phyloP scores from a whole-genome alignment of 257 asterid species.

The Rehmannia glutinosa region DNA sequence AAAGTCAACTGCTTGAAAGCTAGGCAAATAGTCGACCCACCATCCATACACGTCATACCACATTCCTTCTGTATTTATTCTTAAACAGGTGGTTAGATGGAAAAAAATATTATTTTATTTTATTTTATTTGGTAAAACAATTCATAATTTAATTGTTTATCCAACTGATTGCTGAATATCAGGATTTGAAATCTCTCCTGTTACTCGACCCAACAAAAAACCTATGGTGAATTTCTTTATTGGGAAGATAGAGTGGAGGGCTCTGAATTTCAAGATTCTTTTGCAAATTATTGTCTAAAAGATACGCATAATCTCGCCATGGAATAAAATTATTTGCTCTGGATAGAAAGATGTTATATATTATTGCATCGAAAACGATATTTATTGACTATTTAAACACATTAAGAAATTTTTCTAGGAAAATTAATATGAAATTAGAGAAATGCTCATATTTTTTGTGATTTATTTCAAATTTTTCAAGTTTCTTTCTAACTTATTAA shows the following conservation, averaged over 20 bases:
- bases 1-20: constrained; percentile 25
- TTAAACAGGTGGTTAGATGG: no score
- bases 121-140: no score
- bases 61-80: background rate
- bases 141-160: background rate
- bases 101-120: no score
- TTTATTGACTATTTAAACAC: background rate
- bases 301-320: background rate
- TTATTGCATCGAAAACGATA: background rate
- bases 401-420: no score
- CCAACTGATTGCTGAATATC: background rate
- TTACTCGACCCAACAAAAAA: background rate
- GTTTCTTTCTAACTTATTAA: no score
- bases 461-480: no score
- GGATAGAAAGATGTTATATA: background rate
- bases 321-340: background rate
- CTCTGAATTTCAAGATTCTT: background rate
- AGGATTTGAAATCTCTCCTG: background rate
- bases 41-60: background rate
- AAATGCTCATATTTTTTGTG: background rate
- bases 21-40: constrained; percentile 16
- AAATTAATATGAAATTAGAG: background rate
- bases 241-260: background rate
- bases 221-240: background rate
- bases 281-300: constrained; percentile 1